phyloP scores from a whole-genome alignment of 306 rosid genomes.

The Acacia melanoxylon region DNA sequence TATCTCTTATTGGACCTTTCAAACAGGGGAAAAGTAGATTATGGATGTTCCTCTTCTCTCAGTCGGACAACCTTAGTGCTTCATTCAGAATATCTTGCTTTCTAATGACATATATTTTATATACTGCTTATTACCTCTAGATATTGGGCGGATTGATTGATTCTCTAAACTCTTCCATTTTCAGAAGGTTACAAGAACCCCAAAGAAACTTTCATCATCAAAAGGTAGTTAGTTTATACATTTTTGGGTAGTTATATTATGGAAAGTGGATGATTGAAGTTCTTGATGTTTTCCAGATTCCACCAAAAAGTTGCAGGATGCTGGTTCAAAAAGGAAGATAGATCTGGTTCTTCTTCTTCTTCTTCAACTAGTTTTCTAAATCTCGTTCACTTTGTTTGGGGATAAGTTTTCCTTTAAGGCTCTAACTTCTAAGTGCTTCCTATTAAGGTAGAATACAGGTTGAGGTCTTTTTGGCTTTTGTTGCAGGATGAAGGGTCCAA shows the following conservation, averaged over 20 bases:
- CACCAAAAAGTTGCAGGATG: conserved; percentile 47
- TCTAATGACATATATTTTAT: conserved; percentile 13
- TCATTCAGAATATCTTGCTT: neutral
- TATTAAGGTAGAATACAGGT: conserved; percentile 23
- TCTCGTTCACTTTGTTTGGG: conserved; percentile 15
- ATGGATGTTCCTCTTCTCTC: conserved; percentile 1
- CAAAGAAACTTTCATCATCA: conserved; percentile 49
- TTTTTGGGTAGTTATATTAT: conserved; percentile 23
- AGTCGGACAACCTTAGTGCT: conserved; percentile 14
- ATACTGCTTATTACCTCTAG: conserved; percentile 15
- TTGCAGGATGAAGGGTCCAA: conserved; percentile 59
- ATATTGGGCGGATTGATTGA: conserved; percentile 26
- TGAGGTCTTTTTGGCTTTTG: conserved; percentile 32
- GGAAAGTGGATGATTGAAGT: conserved; percentile 22
- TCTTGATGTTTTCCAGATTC: conserved; percentile 55
- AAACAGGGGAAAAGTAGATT: neutral
- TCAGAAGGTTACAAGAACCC: conserved; percentile 62
- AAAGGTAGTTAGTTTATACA: conserved; percentile 53
- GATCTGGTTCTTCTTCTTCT: conserved; percentile 45
- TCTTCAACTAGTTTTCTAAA: neutral
- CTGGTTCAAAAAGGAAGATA: conserved; percentile 62
- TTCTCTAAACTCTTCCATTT: conserved; percentile 39
- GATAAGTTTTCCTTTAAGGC: conserved; percentile 18
- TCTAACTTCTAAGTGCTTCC: conserved; percentile 16
- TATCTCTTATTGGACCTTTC: neutral